phyloP scores from a whole-genome alignment of 2,329 filamentous ascomycete species.

The Fonsecaea nubica region DNA sequence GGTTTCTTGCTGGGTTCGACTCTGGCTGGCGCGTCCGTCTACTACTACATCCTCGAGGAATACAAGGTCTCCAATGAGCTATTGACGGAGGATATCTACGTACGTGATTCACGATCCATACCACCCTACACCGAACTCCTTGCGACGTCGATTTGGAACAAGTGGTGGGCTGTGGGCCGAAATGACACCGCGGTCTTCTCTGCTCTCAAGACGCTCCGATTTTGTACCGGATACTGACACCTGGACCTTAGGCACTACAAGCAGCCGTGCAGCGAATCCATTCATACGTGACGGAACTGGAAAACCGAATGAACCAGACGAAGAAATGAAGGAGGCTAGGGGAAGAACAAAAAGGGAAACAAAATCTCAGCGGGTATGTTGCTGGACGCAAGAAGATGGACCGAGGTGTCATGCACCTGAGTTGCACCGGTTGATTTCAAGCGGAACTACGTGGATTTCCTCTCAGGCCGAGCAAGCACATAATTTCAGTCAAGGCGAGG shows the following conservation, averaged over 20 bases:
- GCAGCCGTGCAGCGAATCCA: slow-evolving; percentile 84
- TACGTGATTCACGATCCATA: slow-evolving; percentile 59
- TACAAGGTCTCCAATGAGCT: slow-evolving; percentile 94
- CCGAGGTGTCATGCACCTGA: neutral
- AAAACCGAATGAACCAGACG: slow-evolving; percentile 73
- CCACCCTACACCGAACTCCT: neutral
- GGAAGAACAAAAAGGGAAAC: neutral
- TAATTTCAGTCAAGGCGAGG: slow-evolving; percentile 8
- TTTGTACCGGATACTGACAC: slow-evolving; percentile 28
- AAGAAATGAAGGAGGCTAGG: slow-evolving; percentile 29
- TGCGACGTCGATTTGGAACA: neutral
- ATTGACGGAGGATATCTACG: slow-evolving; percentile 93
- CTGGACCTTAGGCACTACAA: slow-evolving; percentile 73
- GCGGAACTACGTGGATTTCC: slow-evolving; percentile 1
- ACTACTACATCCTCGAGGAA: slow-evolving; percentile 91
- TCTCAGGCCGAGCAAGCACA: slow-evolving; percentile 6
- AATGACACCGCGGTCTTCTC: neutral
- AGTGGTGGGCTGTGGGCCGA: neutral
- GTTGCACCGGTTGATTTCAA: no score
- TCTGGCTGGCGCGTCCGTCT: slow-evolving; percentile 78
- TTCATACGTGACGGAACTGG: slow-evolving; percentile 79
- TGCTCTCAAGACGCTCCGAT: neutral
- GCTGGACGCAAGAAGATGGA: neutral
- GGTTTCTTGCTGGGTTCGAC: slow-evolving; percentile 89
- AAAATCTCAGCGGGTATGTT: neutral